phyloP scores from a whole-genome alignment of 23 red algal genomes.

The Pyropia yezoensis region DNA sequence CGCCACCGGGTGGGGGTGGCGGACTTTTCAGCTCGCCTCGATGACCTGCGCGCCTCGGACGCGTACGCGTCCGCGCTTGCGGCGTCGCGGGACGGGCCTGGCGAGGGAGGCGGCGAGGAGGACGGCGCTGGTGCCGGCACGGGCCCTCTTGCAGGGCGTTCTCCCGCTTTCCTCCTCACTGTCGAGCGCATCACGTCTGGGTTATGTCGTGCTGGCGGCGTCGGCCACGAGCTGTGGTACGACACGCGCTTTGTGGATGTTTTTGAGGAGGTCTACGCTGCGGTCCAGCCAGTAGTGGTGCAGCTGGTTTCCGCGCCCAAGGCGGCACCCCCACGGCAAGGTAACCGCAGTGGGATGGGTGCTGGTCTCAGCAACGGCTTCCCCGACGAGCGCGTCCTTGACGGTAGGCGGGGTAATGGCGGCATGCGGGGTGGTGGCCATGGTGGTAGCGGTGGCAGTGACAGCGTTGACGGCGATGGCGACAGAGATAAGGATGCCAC shows the following conservation, averaged over 20 bases:
- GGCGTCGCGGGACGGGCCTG: background rate
- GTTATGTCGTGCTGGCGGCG: constrained; percentile 1
- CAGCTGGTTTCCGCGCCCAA: background rate
- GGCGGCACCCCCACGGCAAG: background rate
- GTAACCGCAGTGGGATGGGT: background rate
- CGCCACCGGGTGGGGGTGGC: constrained; percentile 72
- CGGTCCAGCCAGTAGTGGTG: constrained; percentile 1
- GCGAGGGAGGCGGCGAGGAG: constrained; percentile 3
- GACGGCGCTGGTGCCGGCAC: constrained; percentile 13
- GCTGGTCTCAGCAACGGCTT: background rate
- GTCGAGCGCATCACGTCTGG: constrained; percentile 7
- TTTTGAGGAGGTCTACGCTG: constrained; percentile 49
- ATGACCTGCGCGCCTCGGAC: constrained; percentile 71
- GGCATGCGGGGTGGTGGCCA: no score
- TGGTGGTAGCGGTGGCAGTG: no score
- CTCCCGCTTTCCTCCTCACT: background rate
- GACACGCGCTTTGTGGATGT: constrained; percentile 8
- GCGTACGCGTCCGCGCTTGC: constrained; percentile 30
- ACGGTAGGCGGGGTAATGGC: no score
- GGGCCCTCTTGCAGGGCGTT: background rate
- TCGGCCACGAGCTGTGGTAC: constrained; percentile 66
- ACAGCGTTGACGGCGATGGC: background rate
- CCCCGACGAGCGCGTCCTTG: background rate
- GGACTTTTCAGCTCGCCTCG: constrained; percentile 60
- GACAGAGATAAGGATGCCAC: background rate